Evolutionary conservation across 306 rosid genomes (phyloP).

Genomic region (Parietaria judaica): DNA sequence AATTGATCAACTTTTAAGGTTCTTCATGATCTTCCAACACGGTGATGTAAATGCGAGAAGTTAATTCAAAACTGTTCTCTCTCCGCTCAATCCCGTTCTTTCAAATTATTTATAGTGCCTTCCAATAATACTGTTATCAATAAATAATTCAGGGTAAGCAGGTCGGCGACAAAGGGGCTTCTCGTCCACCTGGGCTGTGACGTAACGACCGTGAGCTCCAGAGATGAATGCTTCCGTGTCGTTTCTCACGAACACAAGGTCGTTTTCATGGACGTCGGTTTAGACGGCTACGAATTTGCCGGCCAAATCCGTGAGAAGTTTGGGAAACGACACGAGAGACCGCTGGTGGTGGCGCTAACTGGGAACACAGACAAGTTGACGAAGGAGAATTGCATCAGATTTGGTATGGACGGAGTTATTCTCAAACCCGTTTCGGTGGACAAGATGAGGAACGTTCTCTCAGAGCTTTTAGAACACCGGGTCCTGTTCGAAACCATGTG

Average conservation of each 20-base stretch:
- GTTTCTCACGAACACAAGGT: conserved; percentile 63
- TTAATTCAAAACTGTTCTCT: too few species aligned
- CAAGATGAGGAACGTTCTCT: conserved; percentile 69
- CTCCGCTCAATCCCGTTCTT: too few species aligned
- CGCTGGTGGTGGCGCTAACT: conserved; percentile 65
- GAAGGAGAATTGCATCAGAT: conserved; percentile 73
- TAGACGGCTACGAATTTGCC: conserved; percentile 60
- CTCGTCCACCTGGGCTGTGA: conserved; percentile 83
- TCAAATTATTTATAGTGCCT: too few species aligned
- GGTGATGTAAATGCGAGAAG: too few species aligned
- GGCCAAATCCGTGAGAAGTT: conserved; percentile 56
- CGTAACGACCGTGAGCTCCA: conserved; percentile 54
- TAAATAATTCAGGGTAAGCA: conserved; percentile 56
- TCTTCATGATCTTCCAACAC: too few species aligned
- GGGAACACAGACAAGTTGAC: conserved; percentile 64
- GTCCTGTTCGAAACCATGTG: conserved; percentile 56
- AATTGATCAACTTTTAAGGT: too few species aligned
- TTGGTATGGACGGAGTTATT: conserved; percentile 74
- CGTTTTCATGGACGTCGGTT: conserved; percentile 71
- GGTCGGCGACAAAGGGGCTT: conserved; percentile 76
- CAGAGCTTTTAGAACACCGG: conserved; percentile 64
- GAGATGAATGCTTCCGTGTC: conserved; percentile 54
- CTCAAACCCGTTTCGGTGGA: conserved; percentile 83
- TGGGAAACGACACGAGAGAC: conserved; percentile 53
- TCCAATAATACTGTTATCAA: too few species aligned